Conservation (phyloP, 2,329 filamentous ascomycete species). For the Aureobasidium sp. region DNA sequence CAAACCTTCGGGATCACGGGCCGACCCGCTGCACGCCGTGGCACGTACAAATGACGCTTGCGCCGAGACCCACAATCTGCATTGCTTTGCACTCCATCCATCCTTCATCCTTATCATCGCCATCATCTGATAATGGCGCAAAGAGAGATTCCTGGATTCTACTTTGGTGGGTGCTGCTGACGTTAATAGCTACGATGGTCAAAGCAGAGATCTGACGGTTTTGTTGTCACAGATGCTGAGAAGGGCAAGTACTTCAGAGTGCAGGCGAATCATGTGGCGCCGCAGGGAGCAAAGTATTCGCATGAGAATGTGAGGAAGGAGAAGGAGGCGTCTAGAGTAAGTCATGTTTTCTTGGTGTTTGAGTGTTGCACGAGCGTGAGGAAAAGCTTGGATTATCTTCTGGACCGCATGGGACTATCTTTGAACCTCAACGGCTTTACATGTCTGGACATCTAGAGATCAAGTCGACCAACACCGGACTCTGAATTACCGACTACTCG, state of each 20-base stretch:
- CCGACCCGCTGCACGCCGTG: background rate
- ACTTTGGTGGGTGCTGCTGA: slow-evolving; percentile 31
- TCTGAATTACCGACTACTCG: background rate
- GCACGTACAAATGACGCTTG: background rate
- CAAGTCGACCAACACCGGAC: background rate
- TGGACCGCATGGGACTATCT: background rate
- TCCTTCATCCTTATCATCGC: background rate
- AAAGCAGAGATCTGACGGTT: background rate
- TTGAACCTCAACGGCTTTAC: background rate
- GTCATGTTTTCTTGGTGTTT: slow-evolving; percentile 1
- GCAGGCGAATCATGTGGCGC: slow-evolving; percentile 31
- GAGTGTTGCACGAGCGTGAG: background rate
- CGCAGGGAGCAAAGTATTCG: slow-evolving; percentile 34
- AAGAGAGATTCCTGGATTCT: slow-evolving; percentile 36
- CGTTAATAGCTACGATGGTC: background rate
- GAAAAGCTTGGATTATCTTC: background rate
- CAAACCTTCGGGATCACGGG: background rate
- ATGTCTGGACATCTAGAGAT: background rate
- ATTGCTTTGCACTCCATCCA: background rate
- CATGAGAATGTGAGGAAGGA: slow-evolving; percentile 33
- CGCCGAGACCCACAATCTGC: background rate
- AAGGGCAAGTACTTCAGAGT: slow-evolving; percentile 47
- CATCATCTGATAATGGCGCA: background rate
- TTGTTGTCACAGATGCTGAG: slow-evolving; percentile 30
- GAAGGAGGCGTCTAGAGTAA: slow-evolving; percentile 28